Evolutionary conservation across 2,329 filamentous ascomycete genomes (phyloP).

Genomic region (Colletotrichum euphorbiae): DNA sequence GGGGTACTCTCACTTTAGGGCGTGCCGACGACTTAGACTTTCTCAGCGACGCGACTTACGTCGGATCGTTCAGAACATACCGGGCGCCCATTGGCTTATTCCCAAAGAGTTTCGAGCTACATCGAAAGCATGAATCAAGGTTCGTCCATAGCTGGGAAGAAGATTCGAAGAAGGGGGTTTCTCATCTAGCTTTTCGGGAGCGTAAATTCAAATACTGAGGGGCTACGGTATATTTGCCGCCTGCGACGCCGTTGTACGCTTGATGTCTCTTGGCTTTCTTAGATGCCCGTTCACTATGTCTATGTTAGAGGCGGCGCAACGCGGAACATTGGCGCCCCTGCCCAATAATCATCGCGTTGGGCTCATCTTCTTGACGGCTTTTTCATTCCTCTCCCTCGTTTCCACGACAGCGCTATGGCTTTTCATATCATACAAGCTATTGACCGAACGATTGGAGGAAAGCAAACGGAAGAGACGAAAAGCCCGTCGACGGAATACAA

Average conservation of each 20-base stretch:
- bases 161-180: neutral
- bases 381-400: neutral
- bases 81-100: neutral
- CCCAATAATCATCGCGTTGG: slow-evolving; percentile 7
- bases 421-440: slow-evolving; percentile 18
- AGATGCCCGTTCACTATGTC: slow-evolving; percentile 20
- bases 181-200: no score
- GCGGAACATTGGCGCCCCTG: slow-evolving; percentile 21
- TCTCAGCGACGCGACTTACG: slow-evolving; percentile 7
- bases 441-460: neutral
- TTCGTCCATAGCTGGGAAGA: neutral
- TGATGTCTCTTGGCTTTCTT: neutral
- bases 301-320: slow-evolving; percentile 14
- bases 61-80: neutral
- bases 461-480: neutral
- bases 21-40: slow-evolving; percentile 3
- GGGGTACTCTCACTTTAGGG: no score
- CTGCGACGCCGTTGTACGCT: neutral
- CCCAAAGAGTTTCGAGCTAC: slow-evolving; percentile 6
- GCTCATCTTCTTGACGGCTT: slow-evolving; percentile 5
- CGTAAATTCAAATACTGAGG: neutral
- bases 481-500: neutral
- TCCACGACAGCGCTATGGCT: slow-evolving; percentile 13
- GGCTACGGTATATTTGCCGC: slow-evolving; percentile 5
- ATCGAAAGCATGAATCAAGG: neutral